These are phyloP conservation scores for Ustilago nuda DNA, from an alignment of 1,284 basidiomycete genomes.

Conservation along the genomic window DNA sequence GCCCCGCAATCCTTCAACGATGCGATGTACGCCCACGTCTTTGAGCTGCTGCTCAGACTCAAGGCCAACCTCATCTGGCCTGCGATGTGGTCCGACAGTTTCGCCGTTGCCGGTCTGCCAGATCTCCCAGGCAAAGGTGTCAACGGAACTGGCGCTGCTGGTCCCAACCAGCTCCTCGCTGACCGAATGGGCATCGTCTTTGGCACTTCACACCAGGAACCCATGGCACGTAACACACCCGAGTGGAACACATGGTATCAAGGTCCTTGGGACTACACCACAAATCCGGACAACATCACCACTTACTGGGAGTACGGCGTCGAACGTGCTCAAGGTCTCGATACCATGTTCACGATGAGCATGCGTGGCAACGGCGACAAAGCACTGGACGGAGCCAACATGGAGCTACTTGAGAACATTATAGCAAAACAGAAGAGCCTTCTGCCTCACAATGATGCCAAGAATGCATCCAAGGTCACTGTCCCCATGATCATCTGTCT, in stretches of 20 bases:
- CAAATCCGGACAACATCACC: constrained; percentile 74
- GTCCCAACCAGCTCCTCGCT: constrained; percentile 76
- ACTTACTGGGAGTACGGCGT: constrained; percentile 76
- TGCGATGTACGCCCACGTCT: constrained; percentile 75
- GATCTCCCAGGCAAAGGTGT: constrained; percentile 20
- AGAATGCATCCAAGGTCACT: constrained; percentile 73
- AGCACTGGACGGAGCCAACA: constrained; percentile 30
- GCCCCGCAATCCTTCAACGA: constrained; percentile 74
- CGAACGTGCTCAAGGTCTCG: constrained; percentile 74
- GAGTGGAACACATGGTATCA: constrained; percentile 75
- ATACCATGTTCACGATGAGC: constrained; percentile 76
- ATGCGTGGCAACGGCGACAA: constrained; percentile 76
- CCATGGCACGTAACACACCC: constrained; percentile 69
- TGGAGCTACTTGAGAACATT: constrained; percentile 68
- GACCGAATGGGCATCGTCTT: constrained; percentile 79
- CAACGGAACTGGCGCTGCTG: constrained; percentile 26
- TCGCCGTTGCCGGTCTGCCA: constrained; percentile 75
- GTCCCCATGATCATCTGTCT: constrained; percentile 77
- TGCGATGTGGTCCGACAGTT: constrained; percentile 73
- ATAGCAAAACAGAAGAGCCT: constrained; percentile 77
- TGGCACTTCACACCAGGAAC: constrained; percentile 72
- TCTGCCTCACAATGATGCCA: constrained; percentile 66
- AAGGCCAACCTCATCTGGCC: constrained; percentile 79
- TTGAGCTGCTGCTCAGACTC: constrained; percentile 77
- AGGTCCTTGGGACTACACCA: constrained; percentile 76